A percentile compares a stretch with the other conserved stretches of the same genome.
Evolutionary conservation across 495 filamentous ascomycete genomes (phyloP).

Genomic region (Terfezia claveryi): DNA sequence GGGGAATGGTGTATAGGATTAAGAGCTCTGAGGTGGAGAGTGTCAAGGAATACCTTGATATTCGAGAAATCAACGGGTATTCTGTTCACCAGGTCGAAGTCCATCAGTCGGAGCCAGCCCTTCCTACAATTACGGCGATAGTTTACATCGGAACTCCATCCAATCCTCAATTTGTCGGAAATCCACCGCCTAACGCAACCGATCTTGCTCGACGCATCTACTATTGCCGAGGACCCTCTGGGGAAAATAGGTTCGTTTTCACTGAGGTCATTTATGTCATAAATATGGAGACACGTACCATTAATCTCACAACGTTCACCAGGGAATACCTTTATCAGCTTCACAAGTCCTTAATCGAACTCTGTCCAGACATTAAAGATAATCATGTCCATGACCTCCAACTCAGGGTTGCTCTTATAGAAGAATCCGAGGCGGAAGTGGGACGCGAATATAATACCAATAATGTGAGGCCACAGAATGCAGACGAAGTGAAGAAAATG

Average conservation of each 20-base stretch:
- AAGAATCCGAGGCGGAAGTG: neutral
- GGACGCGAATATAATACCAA: neutral
- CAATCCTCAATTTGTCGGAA: constrained; percentile 82
- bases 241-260: constrained; percentile 38
- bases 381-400: constrained; percentile 40
- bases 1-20: constrained; percentile 91
- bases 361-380: constrained; percentile 64
- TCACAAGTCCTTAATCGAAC: constrained; percentile 48
- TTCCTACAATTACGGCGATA: constrained; percentile 28
- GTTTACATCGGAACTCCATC: constrained; percentile 90
- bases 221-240: constrained; percentile 57
- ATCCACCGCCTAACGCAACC: constrained; percentile 43
- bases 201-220: constrained; percentile 68
- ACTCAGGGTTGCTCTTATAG: constrained; percentile 6
- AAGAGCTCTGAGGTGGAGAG: constrained; percentile 44
- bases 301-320: neutral
- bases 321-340: constrained; percentile 67
- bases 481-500: neutral
- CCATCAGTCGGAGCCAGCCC: constrained; percentile 30
- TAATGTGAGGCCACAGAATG: neutral
- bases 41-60: constrained; percentile 79
- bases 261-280: neutral
- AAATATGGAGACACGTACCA: too few relatives aligned
- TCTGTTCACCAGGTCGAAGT: constrained; percentile 74
- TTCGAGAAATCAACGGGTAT: constrained; percentile 93